A percentile compares a stretch with the other conserved stretches of the same genome.
phyloP scores from a whole-genome alignment of 768 basidiomycete genomes.

The Favolaschia claudopus region DNA sequence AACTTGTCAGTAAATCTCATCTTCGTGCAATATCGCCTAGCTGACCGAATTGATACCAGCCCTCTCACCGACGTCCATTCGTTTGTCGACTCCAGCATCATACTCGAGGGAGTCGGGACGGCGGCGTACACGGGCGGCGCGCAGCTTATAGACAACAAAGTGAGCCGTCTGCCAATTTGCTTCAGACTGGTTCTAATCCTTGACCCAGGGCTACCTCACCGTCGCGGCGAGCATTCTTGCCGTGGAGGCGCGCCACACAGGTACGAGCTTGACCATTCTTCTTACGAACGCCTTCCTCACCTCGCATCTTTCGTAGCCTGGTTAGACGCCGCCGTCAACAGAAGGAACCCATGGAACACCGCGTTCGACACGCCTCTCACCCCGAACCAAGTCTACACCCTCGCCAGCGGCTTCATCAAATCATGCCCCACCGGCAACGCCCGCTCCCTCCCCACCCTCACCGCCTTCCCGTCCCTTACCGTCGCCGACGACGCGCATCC shows the following conservation, averaged over 20 bases:
- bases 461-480: conserved; percentile 53
- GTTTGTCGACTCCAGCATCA: conserved; percentile 53
- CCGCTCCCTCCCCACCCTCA: conserved; percentile 49
- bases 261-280: neutral
- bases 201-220: conserved; percentile 52
- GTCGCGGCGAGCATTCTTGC: conserved; percentile 67
- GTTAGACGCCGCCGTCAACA: conserved; percentile 50
- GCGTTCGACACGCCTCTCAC: conserved; percentile 55
- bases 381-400: conserved; percentile 47
- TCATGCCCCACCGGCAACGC: conserved; percentile 61
- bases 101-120: conserved; percentile 61
- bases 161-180: too few relatives aligned
- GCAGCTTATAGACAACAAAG: conserved; percentile 42
- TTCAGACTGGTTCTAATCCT: neutral
- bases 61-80: conserved; percentile 50
- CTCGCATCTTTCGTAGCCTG: conserved; percentile 44
- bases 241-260: conserved; percentile 58
- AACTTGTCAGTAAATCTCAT: conserved; percentile 30
- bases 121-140: conserved; percentile 68
- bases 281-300: neutral
- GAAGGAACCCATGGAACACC: conserved; percentile 52
- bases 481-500: conserved; percentile 35
- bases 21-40: neutral
- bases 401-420: conserved; percentile 52
- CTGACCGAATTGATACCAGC: conserved; percentile 32